Evolutionary conservation across 192 early-diverging fungal genomes (phyloP).

Genomic region (Jimgerdemannia flammicorona): DNA sequence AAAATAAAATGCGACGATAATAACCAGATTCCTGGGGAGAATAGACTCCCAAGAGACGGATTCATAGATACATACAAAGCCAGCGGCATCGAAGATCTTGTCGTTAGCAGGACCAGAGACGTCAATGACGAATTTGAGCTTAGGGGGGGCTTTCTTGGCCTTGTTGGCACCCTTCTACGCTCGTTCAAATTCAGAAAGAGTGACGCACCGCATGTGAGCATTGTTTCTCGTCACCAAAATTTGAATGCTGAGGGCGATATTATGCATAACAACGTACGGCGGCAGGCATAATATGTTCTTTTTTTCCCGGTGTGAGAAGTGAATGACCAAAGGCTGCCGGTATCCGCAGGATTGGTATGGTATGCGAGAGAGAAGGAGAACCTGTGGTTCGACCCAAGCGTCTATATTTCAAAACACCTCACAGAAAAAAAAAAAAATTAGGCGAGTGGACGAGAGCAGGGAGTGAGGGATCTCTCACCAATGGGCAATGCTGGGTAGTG

Average conservation of each 20-base stretch:
- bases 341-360: neutral
- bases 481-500: neutral
- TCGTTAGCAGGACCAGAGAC: slow-evolving; percentile 88
- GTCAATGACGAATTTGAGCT: slow-evolving; percentile 87
- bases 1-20: slow-evolving; percentile 14
- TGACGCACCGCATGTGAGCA: neutral
- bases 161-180: neutral
- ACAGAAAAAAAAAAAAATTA: neutral
- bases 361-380: neutral
- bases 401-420: neutral
- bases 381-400: neutral
- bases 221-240: no score
- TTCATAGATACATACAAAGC: slow-evolving; percentile 63
- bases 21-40: neutral
- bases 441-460: neutral
- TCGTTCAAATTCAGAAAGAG: neutral
- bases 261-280: neutral
- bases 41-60: no score
- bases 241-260: no score
- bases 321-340: neutral
- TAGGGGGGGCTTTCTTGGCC: slow-evolving; percentile 46
- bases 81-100: slow-evolving; percentile 95
- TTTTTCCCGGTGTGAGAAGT: neutral
- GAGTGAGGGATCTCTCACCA: neutral
- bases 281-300: neutral